Evolutionary conservation across 345 rosid genomes (phyloP).

Genomic region (Melaleuca quinquenervia): DNA sequence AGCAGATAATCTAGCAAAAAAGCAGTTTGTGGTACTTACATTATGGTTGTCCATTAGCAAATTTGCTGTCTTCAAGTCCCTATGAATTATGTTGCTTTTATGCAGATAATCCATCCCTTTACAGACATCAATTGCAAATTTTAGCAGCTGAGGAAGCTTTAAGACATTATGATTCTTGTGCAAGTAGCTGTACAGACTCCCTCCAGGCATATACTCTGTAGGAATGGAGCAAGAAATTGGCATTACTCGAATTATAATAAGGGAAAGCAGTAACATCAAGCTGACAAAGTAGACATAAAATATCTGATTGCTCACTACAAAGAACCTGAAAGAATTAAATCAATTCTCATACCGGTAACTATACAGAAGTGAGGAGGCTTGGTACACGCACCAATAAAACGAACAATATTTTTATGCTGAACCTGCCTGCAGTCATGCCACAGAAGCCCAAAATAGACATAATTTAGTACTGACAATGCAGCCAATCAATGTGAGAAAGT

Average conservation of each 20-base stretch:
- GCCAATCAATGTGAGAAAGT: background rate
- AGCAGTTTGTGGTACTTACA: slow-evolving; percentile 16
- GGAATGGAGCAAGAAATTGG: background rate
- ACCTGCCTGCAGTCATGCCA: slow-evolving; percentile 40
- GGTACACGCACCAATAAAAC: slow-evolving; percentile 63
- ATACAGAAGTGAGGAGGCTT: slow-evolving; percentile 49
- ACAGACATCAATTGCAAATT: slow-evolving; percentile 62
- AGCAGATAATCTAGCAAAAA: background rate
- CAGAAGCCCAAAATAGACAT: background rate
- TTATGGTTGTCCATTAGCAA: slow-evolving; percentile 53
- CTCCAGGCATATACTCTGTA: slow-evolving; percentile 77
- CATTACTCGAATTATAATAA: background rate
- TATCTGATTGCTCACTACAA: background rate
- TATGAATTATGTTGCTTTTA: slow-evolving; percentile 55
- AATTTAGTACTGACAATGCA: background rate
- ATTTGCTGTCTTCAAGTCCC: slow-evolving; percentile 78
- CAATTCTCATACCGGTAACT: slow-evolving; percentile 41
- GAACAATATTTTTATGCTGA: slow-evolving; percentile 51
- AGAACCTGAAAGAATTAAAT: background rate
- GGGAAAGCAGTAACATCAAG: background rate
- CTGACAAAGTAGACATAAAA: background rate
- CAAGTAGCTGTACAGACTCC: slow-evolving; percentile 61
- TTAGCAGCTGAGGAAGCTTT: slow-evolving; percentile 41
- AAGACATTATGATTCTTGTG: slow-evolving; percentile 41
- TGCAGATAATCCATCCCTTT: slow-evolving; percentile 77